phyloP scores from a whole-genome alignment of 495 filamentous ascomycete genomes.

The Penicillium herquei region DNA sequence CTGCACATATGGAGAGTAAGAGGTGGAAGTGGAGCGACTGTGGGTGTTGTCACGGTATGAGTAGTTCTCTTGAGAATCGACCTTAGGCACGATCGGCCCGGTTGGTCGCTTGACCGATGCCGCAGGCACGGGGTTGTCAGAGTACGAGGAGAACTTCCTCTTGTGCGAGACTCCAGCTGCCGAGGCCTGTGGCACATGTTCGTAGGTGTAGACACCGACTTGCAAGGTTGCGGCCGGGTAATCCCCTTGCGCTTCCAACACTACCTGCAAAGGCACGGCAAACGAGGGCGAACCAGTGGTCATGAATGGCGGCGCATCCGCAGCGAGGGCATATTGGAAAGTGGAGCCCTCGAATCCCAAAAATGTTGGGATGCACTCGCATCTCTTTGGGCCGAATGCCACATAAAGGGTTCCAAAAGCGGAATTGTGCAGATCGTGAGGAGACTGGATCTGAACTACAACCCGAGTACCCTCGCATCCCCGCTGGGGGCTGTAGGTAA shows the following conservation, averaged over 20 bases:
- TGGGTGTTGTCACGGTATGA: constrained; percentile 24
- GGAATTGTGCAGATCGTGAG: constrained; percentile 65
- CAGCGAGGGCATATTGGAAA: constrained; percentile 70
- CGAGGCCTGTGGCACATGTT: constrained; percentile 40
- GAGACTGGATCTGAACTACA: constrained; percentile 67
- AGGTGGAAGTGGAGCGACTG: constrained; percentile 14
- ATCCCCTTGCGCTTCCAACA: constrained; percentile 66
- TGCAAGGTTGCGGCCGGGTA: constrained; percentile 60
- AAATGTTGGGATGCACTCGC: constrained; percentile 60
- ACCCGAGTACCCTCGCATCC: constrained; percentile 70
- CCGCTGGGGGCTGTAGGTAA: constrained; percentile 62
- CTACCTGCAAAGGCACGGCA: constrained; percentile 70
- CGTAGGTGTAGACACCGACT: constrained; percentile 77
- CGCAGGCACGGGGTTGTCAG: constrained; percentile 35
- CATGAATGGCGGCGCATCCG: constrained; percentile 68
- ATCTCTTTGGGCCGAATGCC: constrained; percentile 71
- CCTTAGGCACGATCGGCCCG: constrained; percentile 39
- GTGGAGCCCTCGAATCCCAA: constrained; percentile 54
- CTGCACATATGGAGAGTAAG: constrained; percentile 49
- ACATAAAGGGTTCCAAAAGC: constrained; percentile 59
- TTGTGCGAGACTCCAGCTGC: constrained; percentile 44
- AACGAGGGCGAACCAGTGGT: constrained; percentile 63
- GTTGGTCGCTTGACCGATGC: constrained; percentile 44
- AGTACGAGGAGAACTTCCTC: constrained; percentile 51
- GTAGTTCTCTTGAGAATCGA: constrained; percentile 39